A percentile compares a stretch with the other conserved stretches of the same genome.
phyloP scores from a whole-genome alignment of 1,284 basidiomycete genomes.

The Ceratobasidium theobromae region DNA sequence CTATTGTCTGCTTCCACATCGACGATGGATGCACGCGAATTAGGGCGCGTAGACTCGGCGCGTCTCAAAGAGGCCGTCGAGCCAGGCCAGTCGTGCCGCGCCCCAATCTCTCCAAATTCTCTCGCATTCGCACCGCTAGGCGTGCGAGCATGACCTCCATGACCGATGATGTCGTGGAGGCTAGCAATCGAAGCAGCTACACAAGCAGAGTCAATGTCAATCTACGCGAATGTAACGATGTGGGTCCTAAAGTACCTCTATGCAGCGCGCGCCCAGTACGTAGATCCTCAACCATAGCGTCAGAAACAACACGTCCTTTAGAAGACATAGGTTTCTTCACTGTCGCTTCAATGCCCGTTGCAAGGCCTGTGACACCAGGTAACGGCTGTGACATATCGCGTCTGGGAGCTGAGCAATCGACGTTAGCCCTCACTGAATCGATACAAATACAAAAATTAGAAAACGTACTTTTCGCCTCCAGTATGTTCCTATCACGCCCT shows the following conservation, averaged over 20 bases:
- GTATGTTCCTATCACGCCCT: not conserved
- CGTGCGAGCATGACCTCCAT: not conserved
- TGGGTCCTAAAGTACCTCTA: not conserved
- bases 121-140: no score
- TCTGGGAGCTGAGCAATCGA: conserved; percentile 9
- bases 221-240: no score
- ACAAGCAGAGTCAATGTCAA: not conserved
- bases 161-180: no score
- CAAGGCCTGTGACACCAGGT: not conserved
- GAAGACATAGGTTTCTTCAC: conserved; percentile 3
- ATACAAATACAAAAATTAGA: not conserved
- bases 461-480: conserved; percentile 17
- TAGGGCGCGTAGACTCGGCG: not conserved
- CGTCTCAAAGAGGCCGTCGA: not conserved
- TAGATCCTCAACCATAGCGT: conserved; percentile 1
- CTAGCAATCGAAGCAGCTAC: not conserved
- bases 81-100: not conserved
- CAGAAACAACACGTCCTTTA: conserved; percentile 19
- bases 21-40: conserved; percentile 9
- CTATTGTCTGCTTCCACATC: not conserved
- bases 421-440: not conserved
- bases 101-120: not conserved
- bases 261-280: conserved; percentile 16
- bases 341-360: conserved; percentile 1
- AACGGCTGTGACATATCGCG: not conserved